Base-by-base conservation (phyloP, 352 stramenopile species). In the Pythium apleroticum region DNA sequence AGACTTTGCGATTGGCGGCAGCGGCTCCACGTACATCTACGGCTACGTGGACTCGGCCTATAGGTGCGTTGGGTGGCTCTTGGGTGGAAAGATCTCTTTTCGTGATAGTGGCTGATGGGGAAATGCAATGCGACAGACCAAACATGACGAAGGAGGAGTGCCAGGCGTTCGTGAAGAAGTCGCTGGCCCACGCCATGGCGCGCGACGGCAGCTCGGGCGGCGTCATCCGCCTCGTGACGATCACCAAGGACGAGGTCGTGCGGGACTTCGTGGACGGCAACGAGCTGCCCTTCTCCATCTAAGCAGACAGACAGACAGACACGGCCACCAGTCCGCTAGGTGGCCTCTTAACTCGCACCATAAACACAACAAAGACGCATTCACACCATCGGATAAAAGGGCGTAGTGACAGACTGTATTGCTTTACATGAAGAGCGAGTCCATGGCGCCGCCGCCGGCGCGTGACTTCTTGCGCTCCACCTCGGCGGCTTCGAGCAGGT, bases 11-110 rank as follows among this genome's bases (percentile, higher is more conserved):
- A 97, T 99, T 56, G 97, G 97, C 57, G 98, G 98, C 49, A 98
- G 89, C 68, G 98, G 98, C 28, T 98, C 89, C 22, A 98, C 97
- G 37, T 99, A 98, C 82, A 99, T 99, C 72, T 98, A 98, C 73
- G 96, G 94, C 35, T 92, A 98, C 52, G 84, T 98, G 41, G 97
- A 99, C 82, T 84, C 95, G 19, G 80, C 96, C 57, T 99, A 97
- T 80, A 81, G 79, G 76, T 89, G 80, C 39, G 76, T 72, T 50
- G 4, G 15, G 20, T 49, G 0, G 10, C 20, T 2, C 8, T 8
- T 11, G 9, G 25, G 46, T 66, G 10, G 48, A 30, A 8, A 31
- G 37, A 22, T 55, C 22, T 48, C 19, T 30, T n/a, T 50, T 41
- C 9, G 4, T 41, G 11, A 11, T 41, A 41, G 0, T 41, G 9